Evolutionary conservation across 192 early-diverging fungal genomes (phyloP), one percentile per base, ranked within the genome.

Genomic region (Mortierella antarctica): DNA sequence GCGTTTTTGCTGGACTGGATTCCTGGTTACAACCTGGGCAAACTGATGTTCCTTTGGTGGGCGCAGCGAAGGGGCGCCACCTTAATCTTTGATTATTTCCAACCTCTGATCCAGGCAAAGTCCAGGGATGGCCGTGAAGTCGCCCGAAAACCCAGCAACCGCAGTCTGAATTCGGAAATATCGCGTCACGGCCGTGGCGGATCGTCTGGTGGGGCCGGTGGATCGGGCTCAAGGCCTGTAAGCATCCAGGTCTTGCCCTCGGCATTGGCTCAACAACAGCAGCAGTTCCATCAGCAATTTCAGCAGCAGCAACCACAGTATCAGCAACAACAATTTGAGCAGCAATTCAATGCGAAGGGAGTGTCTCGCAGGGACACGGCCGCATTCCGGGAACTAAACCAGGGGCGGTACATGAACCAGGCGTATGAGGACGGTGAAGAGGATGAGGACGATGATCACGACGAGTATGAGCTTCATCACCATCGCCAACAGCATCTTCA

Each of bases 51-150:
- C 42, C 74, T 90, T 10, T 90, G 88, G 74, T 90, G 89, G 89
- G 89, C 89, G 42, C 89, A 90, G 47, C 87, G 79, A 54, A 80
- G 82, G 18, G 89, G 89, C 17, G 89, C 89, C 4, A 79, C 82
- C 4, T 51, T 87, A 6, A 53, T 90, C 20, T 86, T 86, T 82
- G 85, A 84, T 42, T 74, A 83, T 42, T 73, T 87, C 63, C 74
- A 71, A 40, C 76, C 76, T 31, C 53, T 79, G 52, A 79, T 79
- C 10, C 76, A 79, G 39, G 50, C 76, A 44, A 79, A 79, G 52
- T 71, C 70, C 63, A 79, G 71, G 58, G 76, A 79, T 67, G 76
- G 76, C 18, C 76, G 64, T 40, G 76, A 79, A 14, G 76, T 79
- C 7, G 76, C 76, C 20, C 68, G 76, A 17, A 71, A 57, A 39